phyloP scores from a whole-genome alignment of 1,284 basidiomycete genomes.

The Cutaneotrichosporon sp. region DNA sequence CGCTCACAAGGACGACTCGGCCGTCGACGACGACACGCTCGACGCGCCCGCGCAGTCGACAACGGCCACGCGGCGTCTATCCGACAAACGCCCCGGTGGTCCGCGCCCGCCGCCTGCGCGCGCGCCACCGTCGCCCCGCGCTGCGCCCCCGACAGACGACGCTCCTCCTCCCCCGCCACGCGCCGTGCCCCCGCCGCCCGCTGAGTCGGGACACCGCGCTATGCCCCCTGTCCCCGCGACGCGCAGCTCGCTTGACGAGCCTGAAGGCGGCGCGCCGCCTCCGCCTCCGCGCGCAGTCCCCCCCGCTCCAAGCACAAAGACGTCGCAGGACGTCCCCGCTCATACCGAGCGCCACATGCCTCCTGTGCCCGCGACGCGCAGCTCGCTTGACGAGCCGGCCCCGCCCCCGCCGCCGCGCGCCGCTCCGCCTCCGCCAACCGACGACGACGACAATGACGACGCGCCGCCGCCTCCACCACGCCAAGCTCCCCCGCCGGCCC shows the following conservation, averaged over 20 bases:
- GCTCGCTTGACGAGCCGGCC: too few relatives aligned
- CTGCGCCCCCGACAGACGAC: background rate
- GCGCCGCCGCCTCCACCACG: background rate
- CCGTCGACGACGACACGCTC: background rate
- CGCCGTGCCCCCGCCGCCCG: background rate
- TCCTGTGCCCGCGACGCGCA: too few relatives aligned
- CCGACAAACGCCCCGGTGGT: constrained; percentile 1
- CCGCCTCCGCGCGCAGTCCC: too few relatives aligned
- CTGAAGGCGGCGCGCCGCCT: constrained; percentile 7
- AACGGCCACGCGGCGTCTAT: background rate
- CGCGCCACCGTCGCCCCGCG: constrained; percentile 1
- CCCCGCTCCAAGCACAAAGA: too few relatives aligned
- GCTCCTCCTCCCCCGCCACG: background rate
- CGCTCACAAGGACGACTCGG: constrained; percentile 26
- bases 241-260: too few relatives aligned
- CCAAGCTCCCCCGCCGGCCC: constrained; percentile 10
- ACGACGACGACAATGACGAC: background rate
- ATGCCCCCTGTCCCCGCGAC: too few relatives aligned
- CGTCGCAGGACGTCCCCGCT: too few relatives aligned
- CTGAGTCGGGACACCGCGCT: background rate
- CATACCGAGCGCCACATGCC: too few relatives aligned
- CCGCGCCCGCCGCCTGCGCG: background rate
- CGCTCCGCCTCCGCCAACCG: background rate
- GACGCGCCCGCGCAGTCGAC: background rate
- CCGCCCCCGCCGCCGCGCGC: too few relatives aligned